phyloP scores from a whole-genome alignment of 129 eudicot species.

The Rutidosis leptorrhynchoides region DNA sequence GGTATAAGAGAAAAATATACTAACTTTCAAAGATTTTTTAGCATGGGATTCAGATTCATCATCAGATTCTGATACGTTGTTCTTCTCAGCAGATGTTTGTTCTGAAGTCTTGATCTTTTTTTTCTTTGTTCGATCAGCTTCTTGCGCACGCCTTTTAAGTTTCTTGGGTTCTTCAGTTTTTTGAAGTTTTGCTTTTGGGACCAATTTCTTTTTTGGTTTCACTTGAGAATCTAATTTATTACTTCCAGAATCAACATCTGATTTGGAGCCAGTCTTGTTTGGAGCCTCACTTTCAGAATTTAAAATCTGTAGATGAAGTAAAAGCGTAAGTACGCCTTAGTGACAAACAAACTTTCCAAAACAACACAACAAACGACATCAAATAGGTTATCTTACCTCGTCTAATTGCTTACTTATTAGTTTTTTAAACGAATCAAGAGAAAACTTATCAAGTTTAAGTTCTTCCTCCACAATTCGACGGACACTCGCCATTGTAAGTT shows the following conservation, averaged over 20 bases:
- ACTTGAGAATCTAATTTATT: constrained; percentile 42
- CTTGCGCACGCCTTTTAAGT: constrained; percentile 57
- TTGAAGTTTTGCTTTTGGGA: constrained; percentile 42
- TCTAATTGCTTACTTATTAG: constrained; percentile 61
- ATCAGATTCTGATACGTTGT: constrained; percentile 44
- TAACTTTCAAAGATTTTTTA: constrained; percentile 62
- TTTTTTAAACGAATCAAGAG: constrained; percentile 73
- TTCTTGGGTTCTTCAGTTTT: constrained; percentile 50
- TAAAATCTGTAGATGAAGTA: constrained; percentile 46
- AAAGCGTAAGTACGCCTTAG: constrained; percentile 7
- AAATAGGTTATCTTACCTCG: constrained; percentile 46
- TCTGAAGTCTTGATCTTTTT: constrained; percentile 46
- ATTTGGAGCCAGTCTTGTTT: constrained; percentile 30
- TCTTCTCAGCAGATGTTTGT: constrained; percentile 44
- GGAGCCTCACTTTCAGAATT: constrained; percentile 37
- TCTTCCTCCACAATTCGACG: constrained; percentile 92
- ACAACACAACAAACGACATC: background rate
- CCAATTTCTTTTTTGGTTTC: constrained; percentile 48
- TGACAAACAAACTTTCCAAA: background rate
- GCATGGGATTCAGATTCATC: constrained; percentile 58
- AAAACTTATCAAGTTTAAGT: constrained; percentile 57
- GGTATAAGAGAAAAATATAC: constrained; percentile 2
- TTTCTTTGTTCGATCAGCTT: constrained; percentile 37
- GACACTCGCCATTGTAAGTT: constrained; percentile 57
- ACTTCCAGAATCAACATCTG: constrained; percentile 40